These are phyloP conservation scores for Davidsoniella virescens DNA, from an alignment of 2,329 filamentous ascomycete genomes.

Conservation along the genomic window DNA sequence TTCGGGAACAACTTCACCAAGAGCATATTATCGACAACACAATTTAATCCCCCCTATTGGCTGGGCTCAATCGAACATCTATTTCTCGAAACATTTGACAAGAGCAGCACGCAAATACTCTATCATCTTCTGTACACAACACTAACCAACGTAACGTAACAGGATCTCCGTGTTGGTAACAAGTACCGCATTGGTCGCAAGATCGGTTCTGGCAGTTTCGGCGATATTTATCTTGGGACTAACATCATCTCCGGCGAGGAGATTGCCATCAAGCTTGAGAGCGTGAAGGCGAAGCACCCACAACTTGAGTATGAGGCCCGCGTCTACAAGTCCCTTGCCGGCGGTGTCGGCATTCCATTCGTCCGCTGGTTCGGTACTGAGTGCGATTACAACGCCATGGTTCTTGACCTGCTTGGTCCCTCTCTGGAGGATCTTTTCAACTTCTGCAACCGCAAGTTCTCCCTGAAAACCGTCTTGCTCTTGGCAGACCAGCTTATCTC, in stretches of 20 bases:
- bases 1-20: too few relatives aligned
- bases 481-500: slow-evolving; percentile 97
- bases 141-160: slow-evolving; percentile 11
- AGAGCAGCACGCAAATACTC: background rate
- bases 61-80: background rate
- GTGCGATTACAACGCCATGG: slow-evolving; percentile 99
- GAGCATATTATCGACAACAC: too few relatives aligned
- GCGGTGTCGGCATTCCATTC: slow-evolving; percentile 94
- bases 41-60: background rate
- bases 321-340: slow-evolving; percentile 78
- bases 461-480: slow-evolving; percentile 90
- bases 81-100: too few relatives aligned
- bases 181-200: slow-evolving; percentile 99
- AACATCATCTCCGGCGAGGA: slow-evolving; percentile 99
- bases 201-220: slow-evolving; percentile 94
- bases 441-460: slow-evolving; percentile 99
- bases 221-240: slow-evolving; percentile 96
- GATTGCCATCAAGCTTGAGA: slow-evolving; percentile 99
- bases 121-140: background rate
- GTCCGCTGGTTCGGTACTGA: slow-evolving; percentile 99
- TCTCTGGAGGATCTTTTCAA: slow-evolving; percentile 98
- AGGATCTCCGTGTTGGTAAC: slow-evolving; percentile 98
- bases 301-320: slow-evolving; percentile 98
- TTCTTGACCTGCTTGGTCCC: slow-evolving; percentile 87
- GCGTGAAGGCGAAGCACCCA: slow-evolving; percentile 97